These are phyloP conservation scores for Amoebophrya sp. DNA, from an alignment of 169 alveolate species.

Conservation along the genomic window DNA sequence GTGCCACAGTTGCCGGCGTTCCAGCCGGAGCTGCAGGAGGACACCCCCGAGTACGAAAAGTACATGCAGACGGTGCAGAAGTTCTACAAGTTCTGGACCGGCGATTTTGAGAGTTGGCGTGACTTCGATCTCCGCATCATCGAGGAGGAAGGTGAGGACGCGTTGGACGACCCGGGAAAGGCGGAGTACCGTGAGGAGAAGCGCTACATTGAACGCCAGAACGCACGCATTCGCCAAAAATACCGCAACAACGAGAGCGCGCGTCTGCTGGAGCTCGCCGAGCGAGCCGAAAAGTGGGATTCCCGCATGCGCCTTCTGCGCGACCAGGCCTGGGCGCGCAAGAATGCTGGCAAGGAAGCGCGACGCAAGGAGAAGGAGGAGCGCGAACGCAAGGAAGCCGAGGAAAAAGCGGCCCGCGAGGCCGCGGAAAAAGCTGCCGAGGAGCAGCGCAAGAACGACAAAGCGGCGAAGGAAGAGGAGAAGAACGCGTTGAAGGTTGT, in stretches of 20 bases:
- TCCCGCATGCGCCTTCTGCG: background rate
- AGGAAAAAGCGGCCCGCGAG: background rate
- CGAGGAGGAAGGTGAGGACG: slow-evolving; percentile 46
- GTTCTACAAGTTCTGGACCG: slow-evolving; percentile 50
- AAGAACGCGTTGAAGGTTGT: background rate
- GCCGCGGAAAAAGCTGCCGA: background rate
- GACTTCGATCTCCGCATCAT: slow-evolving; percentile 44
- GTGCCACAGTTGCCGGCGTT: slow-evolving; percentile 42
- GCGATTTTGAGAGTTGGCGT: slow-evolving; percentile 46
- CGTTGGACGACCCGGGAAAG: slow-evolving; percentile 66
- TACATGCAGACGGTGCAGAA: background rate
- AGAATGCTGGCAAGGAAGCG: background rate
- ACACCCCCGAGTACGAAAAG: slow-evolving; percentile 34
- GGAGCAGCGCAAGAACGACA: background rate
- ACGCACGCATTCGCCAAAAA: slow-evolving; percentile 63
- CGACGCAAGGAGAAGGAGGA: background rate
- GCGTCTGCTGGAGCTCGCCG: slow-evolving; percentile 67
- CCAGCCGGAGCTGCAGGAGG: slow-evolving; percentile 29
- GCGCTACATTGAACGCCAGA: slow-evolving; percentile 74
- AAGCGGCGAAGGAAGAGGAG: background rate
- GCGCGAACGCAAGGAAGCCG: background rate
- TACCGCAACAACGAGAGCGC: slow-evolving; percentile 63
- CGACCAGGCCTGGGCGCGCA: background rate
- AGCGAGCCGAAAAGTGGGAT: slow-evolving; percentile 55
- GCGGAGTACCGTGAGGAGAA: slow-evolving; percentile 75